Evolutionary conservation across 179 eudicot genomes (phyloP).

Genomic region (Silene coronaria): DNA sequence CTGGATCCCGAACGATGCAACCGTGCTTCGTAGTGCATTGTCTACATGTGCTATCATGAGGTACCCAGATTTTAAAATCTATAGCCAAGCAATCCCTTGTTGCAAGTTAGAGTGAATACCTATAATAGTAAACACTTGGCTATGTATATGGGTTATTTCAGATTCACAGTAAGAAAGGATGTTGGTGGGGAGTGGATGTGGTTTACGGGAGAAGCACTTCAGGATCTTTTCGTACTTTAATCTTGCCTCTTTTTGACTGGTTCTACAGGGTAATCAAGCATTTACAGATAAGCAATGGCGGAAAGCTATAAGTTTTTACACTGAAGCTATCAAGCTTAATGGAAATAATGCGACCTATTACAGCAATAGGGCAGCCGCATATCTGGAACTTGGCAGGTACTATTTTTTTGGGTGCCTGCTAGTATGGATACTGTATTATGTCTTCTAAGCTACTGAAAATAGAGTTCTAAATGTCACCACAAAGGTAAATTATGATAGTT

Average conservation of each 20-base stretch:
- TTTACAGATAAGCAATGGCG: conserved; percentile 77
- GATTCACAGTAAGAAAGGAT: not conserved
- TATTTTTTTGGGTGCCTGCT: conserved; percentile 1
- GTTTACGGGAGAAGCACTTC: not conserved
- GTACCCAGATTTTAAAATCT: not conserved
- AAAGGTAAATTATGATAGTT: not conserved
- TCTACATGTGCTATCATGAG: not conserved
- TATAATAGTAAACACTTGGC: not conserved
- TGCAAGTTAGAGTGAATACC: not conserved
- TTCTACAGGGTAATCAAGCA: conserved; percentile 79
- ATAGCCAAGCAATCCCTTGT: not conserved
- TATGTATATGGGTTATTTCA: not conserved
- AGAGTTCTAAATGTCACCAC: not conserved
- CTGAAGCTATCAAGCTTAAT: conserved; percentile 83
- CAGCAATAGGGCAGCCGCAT: conserved; percentile 83
- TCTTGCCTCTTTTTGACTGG: not conserved
- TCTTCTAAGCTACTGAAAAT: not conserved
- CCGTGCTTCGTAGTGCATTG: not conserved
- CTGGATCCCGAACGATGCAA: not conserved
- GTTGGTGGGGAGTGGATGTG: not conserved
- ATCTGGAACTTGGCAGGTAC: conserved; percentile 73
- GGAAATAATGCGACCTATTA: conserved; percentile 71
- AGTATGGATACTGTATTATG: not conserved
- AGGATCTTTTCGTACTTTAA: conserved; percentile 1
- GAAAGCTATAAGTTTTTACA: conserved; percentile 64